Percentiles rank a stretch among this genome's conserved stretches.
Evolutionary conservation across 768 basidiomycete genomes (phyloP).

Genomic region (Kwoniella botswanensis): DNA sequence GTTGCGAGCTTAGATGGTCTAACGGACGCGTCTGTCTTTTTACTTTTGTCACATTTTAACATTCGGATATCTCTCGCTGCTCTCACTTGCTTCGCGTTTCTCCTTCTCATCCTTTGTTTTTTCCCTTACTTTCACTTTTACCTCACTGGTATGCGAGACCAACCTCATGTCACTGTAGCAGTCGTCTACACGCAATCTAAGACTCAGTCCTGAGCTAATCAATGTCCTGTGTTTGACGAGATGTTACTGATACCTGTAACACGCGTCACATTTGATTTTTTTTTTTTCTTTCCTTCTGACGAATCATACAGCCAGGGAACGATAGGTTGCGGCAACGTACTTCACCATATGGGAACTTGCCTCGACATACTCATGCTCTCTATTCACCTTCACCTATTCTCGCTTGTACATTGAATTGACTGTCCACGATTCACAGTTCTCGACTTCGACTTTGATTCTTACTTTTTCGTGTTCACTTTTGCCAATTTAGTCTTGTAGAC

Average conservation of each 20-base stretch:
- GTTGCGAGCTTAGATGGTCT: neutral
- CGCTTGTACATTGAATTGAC: neutral
- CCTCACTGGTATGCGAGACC: neutral
- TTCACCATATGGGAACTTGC: neutral
- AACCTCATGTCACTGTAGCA: neutral
- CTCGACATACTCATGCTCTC: neutral
- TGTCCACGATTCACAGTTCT: neutral
- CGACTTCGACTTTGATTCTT: constrained; percentile 8
- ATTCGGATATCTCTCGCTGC: neutral
- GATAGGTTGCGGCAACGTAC: constrained; percentile 6
- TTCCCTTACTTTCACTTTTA: neutral
- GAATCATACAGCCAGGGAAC: neutral
- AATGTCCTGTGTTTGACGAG: constrained; percentile 8
- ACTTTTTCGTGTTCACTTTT: neutral
- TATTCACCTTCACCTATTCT: neutral
- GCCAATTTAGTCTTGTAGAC: constrained; percentile 8
- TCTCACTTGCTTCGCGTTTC: neutral
- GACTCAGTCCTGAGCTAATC: constrained; percentile 16
- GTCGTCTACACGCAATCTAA: constrained; percentile 1
- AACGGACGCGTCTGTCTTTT: constrained; percentile 22
- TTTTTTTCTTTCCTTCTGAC: neutral
- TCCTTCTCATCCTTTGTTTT: neutral
- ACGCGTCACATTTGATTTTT: constrained; percentile 5
- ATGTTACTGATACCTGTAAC: neutral
- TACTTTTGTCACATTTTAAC: constrained; percentile 19